A percentile compares a stretch with the other conserved stretches of the same genome.
Evolutionary conservation across 2,329 filamentous ascomycete species (phyloP).

Genomic region (Penicillium polonicum): DNA sequence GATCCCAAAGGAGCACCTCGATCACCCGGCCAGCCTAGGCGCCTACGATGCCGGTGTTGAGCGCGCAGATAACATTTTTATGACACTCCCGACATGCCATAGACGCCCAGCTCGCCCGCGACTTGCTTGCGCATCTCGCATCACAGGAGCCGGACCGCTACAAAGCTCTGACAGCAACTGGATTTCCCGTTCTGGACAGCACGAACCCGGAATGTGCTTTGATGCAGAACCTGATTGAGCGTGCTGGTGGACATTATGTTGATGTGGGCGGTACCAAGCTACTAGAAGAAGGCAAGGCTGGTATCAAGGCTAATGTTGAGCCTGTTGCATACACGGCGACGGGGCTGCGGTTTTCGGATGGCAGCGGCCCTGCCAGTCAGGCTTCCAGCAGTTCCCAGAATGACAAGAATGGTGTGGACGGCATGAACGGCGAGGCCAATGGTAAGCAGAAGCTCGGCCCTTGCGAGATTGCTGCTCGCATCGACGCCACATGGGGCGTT

Average conservation of each 20-base stretch:
- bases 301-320: neutral
- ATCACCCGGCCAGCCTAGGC: constrained; percentile 20
- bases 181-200: constrained; percentile 42
- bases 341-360: neutral
- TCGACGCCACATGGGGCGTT: neutral
- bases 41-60: constrained; percentile 29
- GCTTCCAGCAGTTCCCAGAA: neutral
- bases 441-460: neutral
- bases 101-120: constrained; percentile 13
- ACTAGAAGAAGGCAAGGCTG: neutral
- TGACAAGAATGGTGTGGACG: neutral
- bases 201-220: constrained; percentile 21
- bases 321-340: neutral
- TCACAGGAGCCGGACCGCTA: constrained; percentile 38
- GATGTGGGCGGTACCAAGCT: constrained; percentile 39
- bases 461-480: neutral
- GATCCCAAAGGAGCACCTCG: constrained; percentile 24
- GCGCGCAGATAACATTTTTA: constrained; percentile 9
- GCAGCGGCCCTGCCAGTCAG: neutral
- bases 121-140: constrained; percentile 26
- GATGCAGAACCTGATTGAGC: constrained; percentile 38
- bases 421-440: neutral
- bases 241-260: constrained; percentile 44
- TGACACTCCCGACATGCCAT: constrained; percentile 10
- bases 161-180: constrained; percentile 30